Conservation (phyloP, 148 eudicot species). For the Rhododendron henanense region DNA sequence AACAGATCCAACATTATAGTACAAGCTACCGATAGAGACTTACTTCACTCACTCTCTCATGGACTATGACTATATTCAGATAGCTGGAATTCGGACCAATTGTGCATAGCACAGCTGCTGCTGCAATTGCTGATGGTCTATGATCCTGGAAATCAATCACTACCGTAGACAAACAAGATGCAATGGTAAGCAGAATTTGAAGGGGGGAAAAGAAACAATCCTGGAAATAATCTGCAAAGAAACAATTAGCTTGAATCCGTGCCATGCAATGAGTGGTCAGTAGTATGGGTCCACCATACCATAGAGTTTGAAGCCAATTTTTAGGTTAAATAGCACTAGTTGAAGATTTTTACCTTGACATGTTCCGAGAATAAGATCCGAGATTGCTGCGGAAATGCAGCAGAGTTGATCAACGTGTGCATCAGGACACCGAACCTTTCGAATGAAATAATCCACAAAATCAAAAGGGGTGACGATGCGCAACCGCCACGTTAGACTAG, state of each 20-base stretch:
- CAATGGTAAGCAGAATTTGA: not conserved
- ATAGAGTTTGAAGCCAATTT: not conserved
- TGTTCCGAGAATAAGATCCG: not conserved
- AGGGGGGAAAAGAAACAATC: not conserved
- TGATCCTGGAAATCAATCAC: conserved; percentile 2
- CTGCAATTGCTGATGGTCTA: conserved; percentile 14
- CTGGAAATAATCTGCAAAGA: not conserved
- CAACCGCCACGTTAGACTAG: conserved; percentile 1
- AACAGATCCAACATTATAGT: too few relatives aligned
- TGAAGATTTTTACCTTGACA: not conserved
- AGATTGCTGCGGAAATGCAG: not conserved
- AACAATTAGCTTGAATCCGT: not conserved
- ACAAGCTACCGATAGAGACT: not conserved
- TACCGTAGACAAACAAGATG: not conserved
- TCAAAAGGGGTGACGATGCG: conserved; percentile 9
- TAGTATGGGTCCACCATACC: too few relatives aligned
- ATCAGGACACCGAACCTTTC: not conserved
- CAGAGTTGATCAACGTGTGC: not conserved
- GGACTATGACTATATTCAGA: not conserved
- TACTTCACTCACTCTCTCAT: conserved; percentile 13
- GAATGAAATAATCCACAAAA: conserved; percentile 6
- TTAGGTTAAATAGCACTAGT: too few relatives aligned
- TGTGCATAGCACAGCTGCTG: not conserved
- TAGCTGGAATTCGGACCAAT: not conserved
- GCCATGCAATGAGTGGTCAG: not conserved